These are phyloP conservation scores for Termitomyces sp. DNA, from an alignment of 768 basidiomycete species.

Conservation along the genomic window DNA sequence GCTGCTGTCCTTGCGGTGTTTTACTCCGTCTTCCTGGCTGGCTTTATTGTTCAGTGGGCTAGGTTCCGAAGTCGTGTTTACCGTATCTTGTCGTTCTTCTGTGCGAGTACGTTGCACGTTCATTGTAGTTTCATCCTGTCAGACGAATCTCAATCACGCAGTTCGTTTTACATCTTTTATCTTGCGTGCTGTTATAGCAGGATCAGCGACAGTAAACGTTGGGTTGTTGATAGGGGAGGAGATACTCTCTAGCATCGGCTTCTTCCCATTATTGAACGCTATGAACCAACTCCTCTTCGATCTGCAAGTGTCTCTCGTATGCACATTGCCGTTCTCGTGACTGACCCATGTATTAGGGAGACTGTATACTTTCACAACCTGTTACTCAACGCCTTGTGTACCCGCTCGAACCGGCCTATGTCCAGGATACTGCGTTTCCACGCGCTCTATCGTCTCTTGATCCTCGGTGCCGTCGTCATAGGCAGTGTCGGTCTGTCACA, in stretches of 20 bases:
- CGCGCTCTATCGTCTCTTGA: not conserved
- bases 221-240: conserved; percentile 5
- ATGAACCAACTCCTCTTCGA: not conserved
- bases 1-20: conserved; percentile 1
- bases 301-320: not conserved
- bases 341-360: conserved; percentile 1
- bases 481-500: conserved; percentile 4
- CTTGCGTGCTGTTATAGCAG: conserved; percentile 1
- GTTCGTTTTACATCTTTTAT: conserved; percentile 4
- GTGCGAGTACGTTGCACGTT: not conserved
- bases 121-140: not conserved
- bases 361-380: not conserved
- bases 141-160: not conserved
- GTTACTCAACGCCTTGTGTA: not conserved
- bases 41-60: not conserved
- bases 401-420: not conserved
- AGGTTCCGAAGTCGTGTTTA: conserved; percentile 1
- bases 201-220: not conserved
- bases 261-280: conserved; percentile 2
- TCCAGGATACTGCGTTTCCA: not conserved
- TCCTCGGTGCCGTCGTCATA: not conserved
- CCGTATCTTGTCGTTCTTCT: not conserved
- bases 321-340: not conserved
- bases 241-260: not conserved
- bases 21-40: not conserved